Conservation (phyloP, 768 basidiomycete genomes). For the Tricholoma hemisulphureum region DNA sequence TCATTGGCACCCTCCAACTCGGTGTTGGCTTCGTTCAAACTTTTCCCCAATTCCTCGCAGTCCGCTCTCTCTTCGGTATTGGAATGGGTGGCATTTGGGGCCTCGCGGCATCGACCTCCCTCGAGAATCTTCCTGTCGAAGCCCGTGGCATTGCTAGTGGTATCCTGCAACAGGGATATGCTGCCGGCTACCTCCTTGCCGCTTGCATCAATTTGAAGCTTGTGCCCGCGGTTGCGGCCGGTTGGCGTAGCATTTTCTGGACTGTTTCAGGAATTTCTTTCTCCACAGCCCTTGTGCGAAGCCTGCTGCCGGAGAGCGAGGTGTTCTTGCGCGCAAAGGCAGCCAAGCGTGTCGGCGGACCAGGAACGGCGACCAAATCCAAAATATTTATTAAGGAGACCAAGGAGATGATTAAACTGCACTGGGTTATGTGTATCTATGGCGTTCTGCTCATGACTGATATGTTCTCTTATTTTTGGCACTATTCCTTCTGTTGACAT, state of each 20-base stretch:
- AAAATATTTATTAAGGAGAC: conserved; percentile 70
- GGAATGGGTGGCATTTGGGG: conserved; percentile 93
- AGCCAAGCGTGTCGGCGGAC: conserved; percentile 54
- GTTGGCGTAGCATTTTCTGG: conserved; percentile 83
- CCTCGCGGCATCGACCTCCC: conserved; percentile 59
- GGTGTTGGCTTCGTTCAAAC: conserved; percentile 79
- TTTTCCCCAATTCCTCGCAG: conserved; percentile 74
- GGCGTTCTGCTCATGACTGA: conserved; percentile 36
- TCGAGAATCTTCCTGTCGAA: conserved; percentile 86
- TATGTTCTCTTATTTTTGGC: neutral
- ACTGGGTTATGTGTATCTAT: conserved; percentile 76
- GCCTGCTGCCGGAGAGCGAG: conserved; percentile 71
- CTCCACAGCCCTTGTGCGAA: conserved; percentile 65
- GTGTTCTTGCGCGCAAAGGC: conserved; percentile 65
- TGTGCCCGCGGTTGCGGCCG: conserved; percentile 39
- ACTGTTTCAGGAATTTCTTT: conserved; percentile 64
- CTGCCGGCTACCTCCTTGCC: conserved; percentile 78
- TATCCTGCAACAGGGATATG: conserved; percentile 86
- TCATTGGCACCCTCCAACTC: conserved; percentile 72
- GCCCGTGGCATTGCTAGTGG: conserved; percentile 83
- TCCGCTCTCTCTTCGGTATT: conserved; percentile 89
- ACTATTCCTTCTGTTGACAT: neutral
- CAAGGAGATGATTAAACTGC: conserved; percentile 71
- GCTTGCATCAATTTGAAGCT: conserved; percentile 76
- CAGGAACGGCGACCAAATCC: conserved; percentile 56